Percentiles rank a stretch among this genome's conserved stretches.
Evolutionary conservation across 192 early-diverging fungal species (phyloP).

Genomic region (Glomus cerebriforme): DNA sequence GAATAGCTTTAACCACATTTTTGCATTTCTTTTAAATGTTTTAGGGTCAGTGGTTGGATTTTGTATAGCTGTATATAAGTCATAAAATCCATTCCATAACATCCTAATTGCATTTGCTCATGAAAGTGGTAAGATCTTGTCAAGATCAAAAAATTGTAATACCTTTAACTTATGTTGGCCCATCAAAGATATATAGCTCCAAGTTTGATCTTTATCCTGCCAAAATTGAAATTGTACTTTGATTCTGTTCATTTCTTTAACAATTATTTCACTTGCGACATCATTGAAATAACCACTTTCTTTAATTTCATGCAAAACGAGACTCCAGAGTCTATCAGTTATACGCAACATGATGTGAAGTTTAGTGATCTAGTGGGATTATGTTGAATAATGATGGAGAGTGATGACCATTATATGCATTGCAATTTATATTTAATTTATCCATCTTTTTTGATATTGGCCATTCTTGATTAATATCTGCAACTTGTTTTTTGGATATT

Average conservation of each 20-base stretch:
- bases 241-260: too few species aligned
- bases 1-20: neutral
- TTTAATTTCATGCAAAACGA: neutral
- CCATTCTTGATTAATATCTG: neutral
- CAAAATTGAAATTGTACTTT: too few species aligned
- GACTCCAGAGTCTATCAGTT: neutral
- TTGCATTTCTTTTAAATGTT: neutral
- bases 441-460: neutral
- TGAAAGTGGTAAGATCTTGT: neutral
- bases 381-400: neutral
- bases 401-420: neutral
- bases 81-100: neutral
- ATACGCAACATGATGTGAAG: neutral
- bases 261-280: too few species aligned
- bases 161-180: too few species aligned
- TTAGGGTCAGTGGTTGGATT: neutral
- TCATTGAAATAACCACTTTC: too few species aligned
- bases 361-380: neutral
- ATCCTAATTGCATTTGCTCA: neutral
- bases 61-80: neutral
- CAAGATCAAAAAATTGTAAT: neutral
- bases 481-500: too few species aligned
- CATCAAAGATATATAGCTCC: too few species aligned
- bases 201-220: too few species aligned
- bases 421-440: neutral